Evolutionary conservation across 2,329 filamentous ascomycete genomes (phyloP), one percentile per base, ranked within the genome.

Genomic region (Seiridium cupressi): DNA sequence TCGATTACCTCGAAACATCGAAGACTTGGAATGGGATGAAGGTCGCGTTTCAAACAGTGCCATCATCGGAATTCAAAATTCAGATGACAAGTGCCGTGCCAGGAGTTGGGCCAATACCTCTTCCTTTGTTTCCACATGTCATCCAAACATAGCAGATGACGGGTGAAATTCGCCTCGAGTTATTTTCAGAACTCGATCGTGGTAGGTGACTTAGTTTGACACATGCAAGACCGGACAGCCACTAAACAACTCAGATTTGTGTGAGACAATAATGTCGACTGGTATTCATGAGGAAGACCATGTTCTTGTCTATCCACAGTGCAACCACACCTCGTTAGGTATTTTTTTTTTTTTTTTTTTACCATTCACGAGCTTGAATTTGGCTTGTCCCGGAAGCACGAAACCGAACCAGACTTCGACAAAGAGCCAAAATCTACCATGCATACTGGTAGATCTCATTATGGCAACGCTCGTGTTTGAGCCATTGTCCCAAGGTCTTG

Each of bases 401-500:
- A 13, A 32, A 38, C 49, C 49, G 18, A 38, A 53, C 7, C 31
- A 38, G 13, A 53, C 18, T 35, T 34, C n/a, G 35, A 34, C 8
- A 53, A 31, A 35, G 32, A 53, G 34, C 11, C n/a, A 8, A 6
- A 8, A 49, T 6, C n/a, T 34, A 18, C 9, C 31, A 42, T 42
- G 31, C 32, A 36, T 36, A n/a, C 34, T 35, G 38, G 31, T n/a
- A 32, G 38, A 42, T 46, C 53, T n/a, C 40, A n/a, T 58, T 34
- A 13, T 26, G 32, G 31, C 34, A 53, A 36, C 8, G 60, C 59
- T 42, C 61, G 63, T 59, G 64, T 65, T 66, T 67, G 63, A 67
- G 63, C 57, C 64, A 59, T 62, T 26, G 62, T 65, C 62, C 64
- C 63, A 64, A 61, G 60, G 35, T 61, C 62, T 59, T 62, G 59